A percentile compares a stretch with the other conserved stretches of the same genome.
Evolutionary conservation across 2,329 filamentous ascomycete species (phyloP).

Genomic region (Pleomassaria siparia): DNA sequence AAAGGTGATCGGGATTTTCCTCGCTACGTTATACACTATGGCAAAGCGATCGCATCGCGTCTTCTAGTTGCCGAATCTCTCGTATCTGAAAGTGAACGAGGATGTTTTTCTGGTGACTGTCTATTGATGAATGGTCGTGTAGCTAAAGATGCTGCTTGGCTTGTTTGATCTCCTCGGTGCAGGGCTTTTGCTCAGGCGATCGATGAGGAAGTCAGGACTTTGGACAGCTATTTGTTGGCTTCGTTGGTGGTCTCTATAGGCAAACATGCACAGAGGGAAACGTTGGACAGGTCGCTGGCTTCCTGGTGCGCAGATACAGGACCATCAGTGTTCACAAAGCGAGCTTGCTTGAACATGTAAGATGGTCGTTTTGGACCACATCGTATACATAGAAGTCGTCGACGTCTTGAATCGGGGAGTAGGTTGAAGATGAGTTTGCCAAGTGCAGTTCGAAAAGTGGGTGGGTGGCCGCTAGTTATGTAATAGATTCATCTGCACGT

Average conservation of each 20-base stretch:
- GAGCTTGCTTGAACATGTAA: too few species aligned
- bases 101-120: not conserved
- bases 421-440: too few species aligned
- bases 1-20: not conserved
- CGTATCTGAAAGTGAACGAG: not conserved
- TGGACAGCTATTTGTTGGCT: not conserved
- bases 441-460: too few species aligned
- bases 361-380: too few species aligned
- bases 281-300: not conserved
- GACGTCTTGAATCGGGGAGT: too few species aligned
- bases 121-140: not conserved
- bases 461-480: not conserved
- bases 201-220: not conserved
- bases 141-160: not conserved
- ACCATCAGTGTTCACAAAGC: not conserved
- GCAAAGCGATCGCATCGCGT: not conserved
- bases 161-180: not conserved
- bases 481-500: not conserved
- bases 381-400: too few species aligned
- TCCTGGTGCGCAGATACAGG: not conserved
- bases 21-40: not conserved
- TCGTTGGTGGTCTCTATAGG: not conserved
- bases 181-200: not conserved
- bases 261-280: not conserved
- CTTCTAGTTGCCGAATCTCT: not conserved